phyloP scores from a whole-genome alignment of 2,329 filamentous ascomycete species.

The Lasiodiplodia citricola region DNA sequence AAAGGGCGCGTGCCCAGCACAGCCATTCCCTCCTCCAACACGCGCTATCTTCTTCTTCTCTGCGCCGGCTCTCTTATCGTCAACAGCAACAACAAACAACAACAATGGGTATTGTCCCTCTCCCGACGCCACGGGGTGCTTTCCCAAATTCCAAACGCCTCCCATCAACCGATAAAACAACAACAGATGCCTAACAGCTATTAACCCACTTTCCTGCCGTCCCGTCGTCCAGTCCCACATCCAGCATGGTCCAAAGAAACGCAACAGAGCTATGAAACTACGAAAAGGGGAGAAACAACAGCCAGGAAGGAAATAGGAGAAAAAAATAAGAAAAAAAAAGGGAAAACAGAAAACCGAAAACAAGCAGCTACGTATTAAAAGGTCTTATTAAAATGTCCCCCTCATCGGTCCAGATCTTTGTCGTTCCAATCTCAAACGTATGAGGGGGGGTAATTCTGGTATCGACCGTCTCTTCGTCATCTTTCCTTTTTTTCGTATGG shows the following conservation, averaged over 20 bases:
- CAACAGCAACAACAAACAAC: not conserved
- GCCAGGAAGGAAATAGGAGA: not conserved
- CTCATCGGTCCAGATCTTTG: not conserved
- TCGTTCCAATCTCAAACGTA: not conserved
- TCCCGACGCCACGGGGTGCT: not conserved
- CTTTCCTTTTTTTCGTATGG: not conserved
- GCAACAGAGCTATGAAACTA: not conserved
- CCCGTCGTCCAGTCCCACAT: slow-evolving; percentile 4
- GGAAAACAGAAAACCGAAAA: not conserved
- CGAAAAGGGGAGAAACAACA: not conserved
- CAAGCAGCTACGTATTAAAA: not conserved
- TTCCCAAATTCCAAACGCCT: not conserved
- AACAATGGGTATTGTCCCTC: slow-evolving; percentile 5
- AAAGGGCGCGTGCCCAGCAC: slow-evolving; percentile 4
- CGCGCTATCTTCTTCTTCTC: not conserved
- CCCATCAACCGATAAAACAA: not conserved
- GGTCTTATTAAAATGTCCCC: not conserved
- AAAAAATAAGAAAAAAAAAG: not conserved
- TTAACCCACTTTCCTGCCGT: not conserved
- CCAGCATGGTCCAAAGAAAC: slow-evolving; percentile 22
- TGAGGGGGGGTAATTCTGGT: not conserved
- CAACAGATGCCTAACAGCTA: not conserved
- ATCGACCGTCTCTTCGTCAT: slow-evolving; percentile 14
- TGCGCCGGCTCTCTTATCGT: not conserved
- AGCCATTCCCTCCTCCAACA: not conserved